Percentiles rank a stretch among this genome's conserved stretches.
Evolutionary conservation across 768 basidiomycete species (phyloP).

Genomic region (Albatrellus ellisii): DNA sequence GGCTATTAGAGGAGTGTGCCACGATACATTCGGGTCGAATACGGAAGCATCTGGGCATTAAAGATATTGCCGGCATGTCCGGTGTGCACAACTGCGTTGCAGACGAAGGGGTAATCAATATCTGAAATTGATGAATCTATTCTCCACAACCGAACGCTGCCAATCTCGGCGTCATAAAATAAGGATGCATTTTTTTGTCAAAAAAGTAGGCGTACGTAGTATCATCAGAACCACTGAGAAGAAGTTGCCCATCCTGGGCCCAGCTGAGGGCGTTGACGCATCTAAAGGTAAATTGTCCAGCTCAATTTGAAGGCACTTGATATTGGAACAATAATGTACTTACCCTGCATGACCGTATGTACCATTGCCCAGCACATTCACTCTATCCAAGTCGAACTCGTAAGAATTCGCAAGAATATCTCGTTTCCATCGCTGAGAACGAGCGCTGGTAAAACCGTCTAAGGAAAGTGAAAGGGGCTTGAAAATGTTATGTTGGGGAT

Average conservation of each 20-base stretch:
- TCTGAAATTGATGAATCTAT: slow-evolving; percentile 33
- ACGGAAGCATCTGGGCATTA: slow-evolving; percentile 67
- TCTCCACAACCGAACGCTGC: slow-evolving; percentile 71
- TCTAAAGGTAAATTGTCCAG: slow-evolving; percentile 22
- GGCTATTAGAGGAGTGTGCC: neutral
- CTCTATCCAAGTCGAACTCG: slow-evolving; percentile 36
- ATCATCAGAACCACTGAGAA: slow-evolving; percentile 66
- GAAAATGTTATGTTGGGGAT: neutral
- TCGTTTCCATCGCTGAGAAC: slow-evolving; percentile 5
- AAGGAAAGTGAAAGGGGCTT: neutral
- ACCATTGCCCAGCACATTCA: slow-evolving; percentile 55
- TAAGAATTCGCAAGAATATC: slow-evolving; percentile 12
- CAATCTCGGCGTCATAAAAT: no score
- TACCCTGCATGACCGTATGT: slow-evolving; percentile 58
- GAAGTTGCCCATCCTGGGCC: slow-evolving; percentile 49
- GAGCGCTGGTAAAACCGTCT: neutral
- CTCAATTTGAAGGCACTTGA: neutral
- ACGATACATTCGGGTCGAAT: slow-evolving; percentile 64
- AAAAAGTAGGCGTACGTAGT: slow-evolving; percentile 33
- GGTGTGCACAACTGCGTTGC: slow-evolving; percentile 56
- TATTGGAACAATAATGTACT: slow-evolving; percentile 11
- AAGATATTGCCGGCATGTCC: slow-evolving; percentile 82
- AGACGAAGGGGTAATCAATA: slow-evolving; percentile 46
- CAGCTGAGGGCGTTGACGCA: slow-evolving; percentile 73
- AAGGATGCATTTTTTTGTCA: neutral